phyloP scores from a whole-genome alignment of 2,329 filamentous ascomycete genomes.

The Corynespora cassiicola region DNA sequence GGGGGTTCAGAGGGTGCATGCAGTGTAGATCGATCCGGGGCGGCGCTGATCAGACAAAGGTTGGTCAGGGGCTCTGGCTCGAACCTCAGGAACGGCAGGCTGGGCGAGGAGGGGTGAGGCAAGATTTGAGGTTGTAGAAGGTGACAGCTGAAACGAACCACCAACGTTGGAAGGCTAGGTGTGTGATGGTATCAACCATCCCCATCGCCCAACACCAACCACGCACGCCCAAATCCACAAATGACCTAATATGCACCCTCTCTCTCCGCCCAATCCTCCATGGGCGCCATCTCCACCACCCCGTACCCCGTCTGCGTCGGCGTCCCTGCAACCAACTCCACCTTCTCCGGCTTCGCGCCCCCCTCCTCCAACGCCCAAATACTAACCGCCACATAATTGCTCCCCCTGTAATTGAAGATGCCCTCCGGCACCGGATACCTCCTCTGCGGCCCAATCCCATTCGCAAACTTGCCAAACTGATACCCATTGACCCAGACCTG shows the following conservation, averaged over 20 bases:
- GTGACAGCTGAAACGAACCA: too few relatives aligned
- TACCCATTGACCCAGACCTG: conserved; percentile 77
- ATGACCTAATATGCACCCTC: conserved; percentile 19
- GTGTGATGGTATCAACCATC: too few relatives aligned
- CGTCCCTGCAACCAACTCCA: conserved; percentile 56
- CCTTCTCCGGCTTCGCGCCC: conserved; percentile 63
- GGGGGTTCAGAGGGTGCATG: too few relatives aligned
- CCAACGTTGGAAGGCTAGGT: too few relatives aligned
- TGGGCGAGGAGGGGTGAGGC: too few relatives aligned
- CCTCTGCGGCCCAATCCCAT: conserved; percentile 74
- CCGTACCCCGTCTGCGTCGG: conserved; percentile 47
- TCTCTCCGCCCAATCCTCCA: conserved; percentile 21
- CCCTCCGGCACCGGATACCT: conserved; percentile 74
- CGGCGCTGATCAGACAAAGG: too few relatives aligned
- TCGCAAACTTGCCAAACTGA: conserved; percentile 71
- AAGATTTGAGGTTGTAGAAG: too few relatives aligned
- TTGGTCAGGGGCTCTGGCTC: too few relatives aligned
- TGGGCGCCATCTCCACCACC: conserved; percentile 15
- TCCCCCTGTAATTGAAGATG: conserved; percentile 71
- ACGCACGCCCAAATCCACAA: too few relatives aligned
- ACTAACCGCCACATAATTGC: conserved; percentile 70
- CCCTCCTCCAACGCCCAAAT: conserved; percentile 68
- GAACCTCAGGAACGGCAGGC: too few relatives aligned
- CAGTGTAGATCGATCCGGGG: too few relatives aligned
- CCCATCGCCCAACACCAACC: too few relatives aligned